Evolutionary conservation across 495 filamentous ascomycete genomes (phyloP).

Genomic region (Gamarada debralockiae): DNA sequence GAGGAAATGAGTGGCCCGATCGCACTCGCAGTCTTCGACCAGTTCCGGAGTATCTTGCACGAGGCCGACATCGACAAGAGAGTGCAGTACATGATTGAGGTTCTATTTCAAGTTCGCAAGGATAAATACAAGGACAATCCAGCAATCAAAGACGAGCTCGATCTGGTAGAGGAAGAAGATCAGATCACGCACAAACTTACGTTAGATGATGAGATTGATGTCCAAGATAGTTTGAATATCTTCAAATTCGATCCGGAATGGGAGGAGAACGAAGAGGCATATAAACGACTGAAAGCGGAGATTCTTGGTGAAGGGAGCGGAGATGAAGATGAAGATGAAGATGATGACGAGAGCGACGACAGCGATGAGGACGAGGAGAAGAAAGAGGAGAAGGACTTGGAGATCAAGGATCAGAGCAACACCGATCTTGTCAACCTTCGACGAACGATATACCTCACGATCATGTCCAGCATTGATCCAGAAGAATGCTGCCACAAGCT

Average conservation of each 20-base stretch:
- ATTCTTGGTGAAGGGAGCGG: slow-evolving; percentile 90
- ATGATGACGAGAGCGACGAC: slow-evolving; percentile 66
- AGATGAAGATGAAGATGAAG: slow-evolving; percentile 67
- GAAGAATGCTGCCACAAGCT: slow-evolving; percentile 96
- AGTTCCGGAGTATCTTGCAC: slow-evolving; percentile 90
- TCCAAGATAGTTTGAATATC: slow-evolving; percentile 82
- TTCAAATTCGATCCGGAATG: slow-evolving; percentile 92
- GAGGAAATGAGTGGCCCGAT: slow-evolving; percentile 90
- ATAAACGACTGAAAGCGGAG: slow-evolving; percentile 83
- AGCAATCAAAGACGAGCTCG: slow-evolving; percentile 85
- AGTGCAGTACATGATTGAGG: slow-evolving; percentile 98
- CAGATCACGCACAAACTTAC: slow-evolving; percentile 85
- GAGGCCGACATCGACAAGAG: slow-evolving; percentile 95
- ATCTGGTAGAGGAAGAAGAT: slow-evolving; percentile 95
- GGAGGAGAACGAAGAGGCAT: slow-evolving; percentile 87
- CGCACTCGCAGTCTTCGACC: slow-evolving; percentile 86
- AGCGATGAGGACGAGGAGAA: slow-evolving; percentile 78
- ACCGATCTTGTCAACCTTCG: slow-evolving; percentile 91
- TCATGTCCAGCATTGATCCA: slow-evolving; percentile 91
- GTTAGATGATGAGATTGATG: slow-evolving; percentile 77
- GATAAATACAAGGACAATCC: slow-evolving; percentile 95
- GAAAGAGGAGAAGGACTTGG: slow-evolving; percentile 64
- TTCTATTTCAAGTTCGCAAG: slow-evolving; percentile 93
- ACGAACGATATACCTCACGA: slow-evolving; percentile 92
- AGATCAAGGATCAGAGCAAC: slow-evolving; percentile 98